Conservation (phyloP, 2,329 filamentous ascomycete genomes). For the Fusarium drepaniforme region DNA sequence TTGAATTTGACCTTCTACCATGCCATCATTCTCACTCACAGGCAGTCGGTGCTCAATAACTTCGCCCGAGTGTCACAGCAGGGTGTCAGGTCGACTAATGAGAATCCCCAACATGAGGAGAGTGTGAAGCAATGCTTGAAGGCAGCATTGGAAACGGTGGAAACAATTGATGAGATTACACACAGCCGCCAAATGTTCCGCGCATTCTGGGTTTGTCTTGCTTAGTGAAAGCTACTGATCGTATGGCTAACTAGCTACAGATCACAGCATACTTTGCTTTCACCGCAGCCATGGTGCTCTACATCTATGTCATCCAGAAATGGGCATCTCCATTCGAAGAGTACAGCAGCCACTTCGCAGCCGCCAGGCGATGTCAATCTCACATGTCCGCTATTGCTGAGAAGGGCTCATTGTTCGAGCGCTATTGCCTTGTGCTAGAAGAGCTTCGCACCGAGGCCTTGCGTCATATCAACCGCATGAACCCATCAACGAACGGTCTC, state of each 20-base stretch:
- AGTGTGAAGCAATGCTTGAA: slow-evolving; percentile 37
- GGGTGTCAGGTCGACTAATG: not conserved
- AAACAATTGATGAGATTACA: slow-evolving; percentile 37
- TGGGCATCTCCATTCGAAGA: slow-evolving; percentile 35
- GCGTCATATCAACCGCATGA: slow-evolving; percentile 36
- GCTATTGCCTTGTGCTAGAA: slow-evolving; percentile 40
- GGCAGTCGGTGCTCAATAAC: slow-evolving; percentile 53
- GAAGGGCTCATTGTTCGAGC: slow-evolving; percentile 37
- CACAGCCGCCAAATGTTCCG: slow-evolving; percentile 40
- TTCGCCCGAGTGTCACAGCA: slow-evolving; percentile 41
- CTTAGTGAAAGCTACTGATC: not conserved
- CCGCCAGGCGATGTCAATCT: slow-evolving; percentile 35
- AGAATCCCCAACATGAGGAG: slow-evolving; percentile 24
- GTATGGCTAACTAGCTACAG: slow-evolving; percentile 15
- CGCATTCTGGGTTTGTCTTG: slow-evolving; percentile 36
- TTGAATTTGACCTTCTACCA: slow-evolving; percentile 58
- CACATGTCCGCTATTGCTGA: slow-evolving; percentile 41
- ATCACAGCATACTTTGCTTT: slow-evolving; percentile 44
- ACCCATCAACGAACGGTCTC: slow-evolving; percentile 21
- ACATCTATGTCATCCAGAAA: slow-evolving; percentile 44
- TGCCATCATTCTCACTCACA: slow-evolving; percentile 54
- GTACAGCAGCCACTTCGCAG: slow-evolving; percentile 34
- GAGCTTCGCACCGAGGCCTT: slow-evolving; percentile 39
- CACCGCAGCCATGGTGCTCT: slow-evolving; percentile 41
- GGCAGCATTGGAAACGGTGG: slow-evolving; percentile 38